phyloP scores from a whole-genome alignment of 805 yeast species.

The Saturnispora silvae region DNA sequence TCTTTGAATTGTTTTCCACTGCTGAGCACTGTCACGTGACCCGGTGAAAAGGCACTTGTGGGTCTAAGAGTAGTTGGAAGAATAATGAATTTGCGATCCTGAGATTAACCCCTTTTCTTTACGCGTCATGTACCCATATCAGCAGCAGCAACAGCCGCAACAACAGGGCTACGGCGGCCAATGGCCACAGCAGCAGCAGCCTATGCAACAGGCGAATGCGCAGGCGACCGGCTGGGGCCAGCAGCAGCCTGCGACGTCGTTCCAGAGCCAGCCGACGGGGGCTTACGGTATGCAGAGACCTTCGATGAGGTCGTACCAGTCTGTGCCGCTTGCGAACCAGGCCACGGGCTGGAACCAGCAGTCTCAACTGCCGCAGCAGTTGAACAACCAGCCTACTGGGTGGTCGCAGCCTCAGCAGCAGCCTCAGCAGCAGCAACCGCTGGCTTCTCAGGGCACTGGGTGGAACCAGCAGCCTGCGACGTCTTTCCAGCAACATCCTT shows the following conservation, averaged over 20 bases:
- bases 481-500: constrained; percentile 19
- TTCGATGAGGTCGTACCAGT: too few species aligned
- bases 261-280: too few species aligned
- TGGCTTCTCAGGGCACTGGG: constrained; percentile 31
- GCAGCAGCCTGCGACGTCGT: too few species aligned
- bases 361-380: constrained; percentile 22
- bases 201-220: constrained; percentile 12
- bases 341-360: too few species aligned
- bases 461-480: constrained; percentile 22
- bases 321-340: too few species aligned
- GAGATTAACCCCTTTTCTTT: neutral
- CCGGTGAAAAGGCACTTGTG: neutral
- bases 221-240: constrained; percentile 11
- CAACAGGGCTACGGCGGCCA: constrained; percentile 18
- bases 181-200: constrained; percentile 14
- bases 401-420: constrained; percentile 12
- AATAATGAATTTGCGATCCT: too few species aligned
- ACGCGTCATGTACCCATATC: constrained; percentile 9
- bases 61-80: too few species aligned
- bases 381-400: constrained; percentile 12
- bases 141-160: constrained; percentile 15
- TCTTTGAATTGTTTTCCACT: neutral
- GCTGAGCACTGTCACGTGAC: constrained; percentile 10
- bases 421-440: constrained; percentile 8
- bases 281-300: too few species aligned